These are phyloP conservation scores for Thymus mandschuricus DNA, from an alignment of 257 asterid genomes.

Conservation along the genomic window DNA sequence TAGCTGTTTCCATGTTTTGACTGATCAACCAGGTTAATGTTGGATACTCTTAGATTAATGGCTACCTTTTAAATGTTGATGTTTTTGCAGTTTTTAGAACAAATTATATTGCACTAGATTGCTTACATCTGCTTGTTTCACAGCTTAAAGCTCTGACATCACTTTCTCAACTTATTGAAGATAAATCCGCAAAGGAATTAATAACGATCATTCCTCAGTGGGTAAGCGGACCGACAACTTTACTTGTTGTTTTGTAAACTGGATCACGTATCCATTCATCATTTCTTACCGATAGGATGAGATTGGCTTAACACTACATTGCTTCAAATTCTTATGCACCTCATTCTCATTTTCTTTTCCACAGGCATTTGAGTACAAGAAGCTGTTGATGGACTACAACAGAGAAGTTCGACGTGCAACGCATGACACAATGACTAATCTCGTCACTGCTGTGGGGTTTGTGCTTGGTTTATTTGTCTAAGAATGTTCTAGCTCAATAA, in stretches of 20 bases:
- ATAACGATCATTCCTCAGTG: constrained; percentile 77
- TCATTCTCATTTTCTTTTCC: constrained; percentile 29
- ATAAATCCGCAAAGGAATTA: constrained; percentile 71
- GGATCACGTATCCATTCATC: not conserved
- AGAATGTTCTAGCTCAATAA: constrained; percentile 13
- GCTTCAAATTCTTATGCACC: constrained; percentile 11
- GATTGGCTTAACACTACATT: constrained; percentile 21
- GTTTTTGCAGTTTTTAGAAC: constrained; percentile 5
- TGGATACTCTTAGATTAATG: constrained; percentile 11
- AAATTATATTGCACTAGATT: constrained; percentile 26
- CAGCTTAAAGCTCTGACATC: constrained; percentile 94
- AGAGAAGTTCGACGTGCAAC: constrained; percentile 98
- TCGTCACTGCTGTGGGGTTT: constrained; percentile 77
- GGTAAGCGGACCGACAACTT: constrained; percentile 53
- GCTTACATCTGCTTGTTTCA: constrained; percentile 32
- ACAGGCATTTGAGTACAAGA: constrained; percentile 94
- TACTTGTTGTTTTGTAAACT: constrained; percentile 23
- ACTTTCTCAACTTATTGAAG: constrained; percentile 71
- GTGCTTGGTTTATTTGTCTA: constrained; percentile 36
- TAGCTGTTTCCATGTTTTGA: constrained; percentile 10
- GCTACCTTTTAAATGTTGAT: constrained; percentile 8
- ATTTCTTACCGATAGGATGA: constrained; percentile 25
- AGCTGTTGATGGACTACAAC: constrained; percentile 87
- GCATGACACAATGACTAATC: constrained; percentile 84
- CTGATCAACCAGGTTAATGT: not conserved